Base-by-base conservation (phyloP, 108 stramenopile species). In the Aurantiochytrium sp. region DNA sequence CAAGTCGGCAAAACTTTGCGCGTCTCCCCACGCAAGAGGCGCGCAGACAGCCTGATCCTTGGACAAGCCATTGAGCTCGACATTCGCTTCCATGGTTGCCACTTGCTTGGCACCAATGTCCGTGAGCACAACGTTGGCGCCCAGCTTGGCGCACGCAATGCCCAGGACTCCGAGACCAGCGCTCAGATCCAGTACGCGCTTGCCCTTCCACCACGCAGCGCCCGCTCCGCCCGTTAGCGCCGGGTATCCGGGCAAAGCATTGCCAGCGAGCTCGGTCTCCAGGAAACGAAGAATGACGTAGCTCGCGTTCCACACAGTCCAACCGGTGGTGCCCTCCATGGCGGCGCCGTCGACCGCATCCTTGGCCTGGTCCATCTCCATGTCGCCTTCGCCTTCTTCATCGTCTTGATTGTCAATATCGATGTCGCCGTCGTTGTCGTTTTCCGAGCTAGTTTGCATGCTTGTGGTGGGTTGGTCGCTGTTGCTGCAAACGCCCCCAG, bases 101-200 rank as follows among this genome's bases (percentile, higher is more conserved):
- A 88, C 59, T 35, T 60, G 87, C 60, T 88, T 59, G 14, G 29
- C 14, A 5, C 25, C 87, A 10, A 58, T 60, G 44, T 88, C 88
- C 43, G 88, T 88, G 51, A 60, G 60, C 42, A 88, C 60, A 5
- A 64, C 88, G 8, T 64, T 21, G 8, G 88, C 88, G 60, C 88
- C 88, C 8, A 60, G 18, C 60, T 29, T 42, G n/a, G 88, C 88
- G 60, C 60, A 60, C 44, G 88, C 88, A 60, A 69, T 29, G 51
- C 88, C 60, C n/a, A 44, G 49, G 25, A 88, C 19, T 18, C 88
- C 88, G 5, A 69, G 44, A 5, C 88, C 88, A 21, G 44, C 18
- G 43, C 88, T 53, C 43, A 88, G 88, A 5, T 88, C 88, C 21
- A 88, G 88, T 5, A 88, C 88, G 47, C 88, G 43, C 49, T 45